These are phyloP conservation scores for Fraxinus cuspidata DNA, from an alignment of 257 asterid species.

Conservation along the genomic window DNA sequence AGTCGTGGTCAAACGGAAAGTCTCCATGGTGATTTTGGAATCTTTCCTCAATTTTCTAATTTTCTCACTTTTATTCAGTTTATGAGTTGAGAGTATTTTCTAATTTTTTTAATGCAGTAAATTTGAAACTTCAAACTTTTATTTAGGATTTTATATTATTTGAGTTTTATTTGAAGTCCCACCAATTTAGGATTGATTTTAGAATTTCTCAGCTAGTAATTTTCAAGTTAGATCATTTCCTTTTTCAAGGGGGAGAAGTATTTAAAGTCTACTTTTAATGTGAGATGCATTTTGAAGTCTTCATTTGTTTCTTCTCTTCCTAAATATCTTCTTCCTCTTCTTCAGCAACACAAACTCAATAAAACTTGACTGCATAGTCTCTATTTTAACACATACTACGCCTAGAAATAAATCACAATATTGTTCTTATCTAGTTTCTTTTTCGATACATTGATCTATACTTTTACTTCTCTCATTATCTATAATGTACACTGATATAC, in stretches of 20 bases:
- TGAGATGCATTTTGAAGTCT: no score
- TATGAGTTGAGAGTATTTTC: not conserved
- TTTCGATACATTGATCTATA: not conserved
- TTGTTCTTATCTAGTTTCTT: no score
- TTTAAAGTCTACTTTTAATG: no score
- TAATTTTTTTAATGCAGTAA: not conserved
- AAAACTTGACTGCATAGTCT: no score
- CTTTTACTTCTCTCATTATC: slow-evolving; percentile 3
- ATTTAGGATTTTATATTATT: not conserved
- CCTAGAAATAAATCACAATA: no score
- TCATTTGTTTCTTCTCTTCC: no score
- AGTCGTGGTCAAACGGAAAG: not conserved
- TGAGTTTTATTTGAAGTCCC: not conserved
- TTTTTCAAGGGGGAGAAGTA: no score
- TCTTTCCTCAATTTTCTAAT: not conserved
- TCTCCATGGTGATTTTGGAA: not conserved
- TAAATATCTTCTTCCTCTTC: no score
- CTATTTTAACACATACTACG: no score
- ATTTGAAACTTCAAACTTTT: not conserved
- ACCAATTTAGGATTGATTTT: not conserved
- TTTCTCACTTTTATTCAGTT: not conserved
- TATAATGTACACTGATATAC: not conserved
- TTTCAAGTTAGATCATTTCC: no score
- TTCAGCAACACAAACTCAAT: no score
- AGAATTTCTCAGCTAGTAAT: no score